These are phyloP conservation scores for Volutella citrinella DNA, from an alignment of 2,329 filamentous ascomycete genomes.

Conservation along the genomic window DNA sequence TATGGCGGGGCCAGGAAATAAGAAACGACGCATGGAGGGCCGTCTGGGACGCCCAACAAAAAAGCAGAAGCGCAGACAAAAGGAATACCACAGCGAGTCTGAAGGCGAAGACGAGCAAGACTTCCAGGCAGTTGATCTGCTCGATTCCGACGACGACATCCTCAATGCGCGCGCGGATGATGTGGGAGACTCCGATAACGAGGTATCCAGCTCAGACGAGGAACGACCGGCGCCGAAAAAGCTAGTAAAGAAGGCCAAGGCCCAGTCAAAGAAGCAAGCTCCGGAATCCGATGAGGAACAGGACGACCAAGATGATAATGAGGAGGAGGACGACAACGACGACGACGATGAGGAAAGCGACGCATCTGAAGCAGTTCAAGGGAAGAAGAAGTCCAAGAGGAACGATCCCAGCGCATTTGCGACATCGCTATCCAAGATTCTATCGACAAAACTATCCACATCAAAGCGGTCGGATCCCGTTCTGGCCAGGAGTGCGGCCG, in stretches of 20 bases:
- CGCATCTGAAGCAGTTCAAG: slow-evolving; percentile 33
- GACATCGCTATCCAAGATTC: slow-evolving; percentile 88
- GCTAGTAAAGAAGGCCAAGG: slow-evolving; percentile 23
- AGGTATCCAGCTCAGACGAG: slow-evolving; percentile 35
- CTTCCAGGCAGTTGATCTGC: slow-evolving; percentile 51
- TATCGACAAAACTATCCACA: slow-evolving; percentile 81
- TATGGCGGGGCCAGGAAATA: slow-evolving; percentile 33
- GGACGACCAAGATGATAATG: slow-evolving; percentile 25
- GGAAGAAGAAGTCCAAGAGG: slow-evolving; percentile 66
- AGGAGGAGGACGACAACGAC: slow-evolving; percentile 40
- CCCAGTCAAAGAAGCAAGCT: slow-evolving; percentile 17
- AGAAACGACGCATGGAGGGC: slow-evolving; percentile 30
- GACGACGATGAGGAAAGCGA: slow-evolving; percentile 36
- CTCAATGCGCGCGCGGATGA: slow-evolving; percentile 53
- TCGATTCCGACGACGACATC: slow-evolving; percentile 57
- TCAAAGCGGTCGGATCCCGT: slow-evolving; percentile 85
- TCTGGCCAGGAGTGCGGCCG: slow-evolving; percentile 76
- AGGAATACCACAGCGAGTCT: slow-evolving; percentile 53
- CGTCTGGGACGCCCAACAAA: slow-evolving; percentile 43
- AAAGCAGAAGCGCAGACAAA: slow-evolving; percentile 48
- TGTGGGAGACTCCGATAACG: slow-evolving; percentile 37
- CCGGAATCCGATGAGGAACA: slow-evolving; percentile 21
- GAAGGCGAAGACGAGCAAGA: slow-evolving; percentile 41
- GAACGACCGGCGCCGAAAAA: slow-evolving; percentile 29
- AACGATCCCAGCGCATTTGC: slow-evolving; percentile 92